Base-by-base conservation (phyloP, 1,284 basidiomycete genomes). In the Sanghuangporus baumii region DNA sequence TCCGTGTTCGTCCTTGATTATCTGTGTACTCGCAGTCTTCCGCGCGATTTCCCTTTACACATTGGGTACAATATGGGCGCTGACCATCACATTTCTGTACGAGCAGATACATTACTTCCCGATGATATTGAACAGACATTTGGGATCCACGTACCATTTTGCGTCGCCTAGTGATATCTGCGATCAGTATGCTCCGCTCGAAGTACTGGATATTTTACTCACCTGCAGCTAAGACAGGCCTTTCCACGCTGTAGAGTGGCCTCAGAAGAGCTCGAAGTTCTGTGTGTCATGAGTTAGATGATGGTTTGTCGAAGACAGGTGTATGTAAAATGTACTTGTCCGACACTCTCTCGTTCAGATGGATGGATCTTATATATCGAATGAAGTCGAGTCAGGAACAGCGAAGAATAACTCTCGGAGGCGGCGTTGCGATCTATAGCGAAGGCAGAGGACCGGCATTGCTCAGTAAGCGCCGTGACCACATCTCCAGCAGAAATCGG, bases 21-120 rank as follows among this genome's bases (percentile, higher is more conserved):
- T 78, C 75, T 0, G 72, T 71, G 61, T 80, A 80, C 67, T 80
- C 75, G 65, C 78, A 79, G 46, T 78, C 78, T 0, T 73, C 73
- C 9, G 63, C 62, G 6, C 76, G 70, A 38, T 74, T 73, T 1
- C 72, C 71, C 1, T 71, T 68, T 48, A 70, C 61, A 62, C 78
- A 79, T 43, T 72, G 75, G 2, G 71, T 69, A 55, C 78, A 79
- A 20, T 72, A 64, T 0, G 79, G 79, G 47, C 74, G 72, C 1
- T 57, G 48, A 7, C 78, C 77, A 59, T 80, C 77, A 43, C 78
- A 79, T 71, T 71, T 79, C 78, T 79, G 59, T 8, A 31, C n/a
- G n/a, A 36, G 55, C 60, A 40, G 6, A 3, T 43, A 52, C 41
- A 46, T 31, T 31, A 9, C 5, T 37, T 14, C 12, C 16, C 14